Evolutionary conservation across 1,284 basidiomycete species (phyloP), one percentile per base, ranked within the genome.

Genomic region (Vanrija humicola): DNA sequence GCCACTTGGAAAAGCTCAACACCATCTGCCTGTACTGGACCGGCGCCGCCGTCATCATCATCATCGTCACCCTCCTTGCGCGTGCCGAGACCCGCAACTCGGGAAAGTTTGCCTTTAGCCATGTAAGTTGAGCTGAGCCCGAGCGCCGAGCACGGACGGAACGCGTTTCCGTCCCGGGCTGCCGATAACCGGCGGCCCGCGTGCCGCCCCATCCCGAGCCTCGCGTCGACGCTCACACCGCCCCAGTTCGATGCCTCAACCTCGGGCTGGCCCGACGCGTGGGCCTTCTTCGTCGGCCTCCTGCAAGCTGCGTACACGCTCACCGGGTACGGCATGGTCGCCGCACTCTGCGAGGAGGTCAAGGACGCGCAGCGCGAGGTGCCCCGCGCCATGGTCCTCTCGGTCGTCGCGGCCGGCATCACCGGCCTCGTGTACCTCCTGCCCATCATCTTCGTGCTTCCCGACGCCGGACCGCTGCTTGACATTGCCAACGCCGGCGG

Each of bases 21-120:
- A 78, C 72, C 6, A 48, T 76, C 18, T 77, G 75, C 50, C 65
- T 79, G 54, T 79, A 74, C 58, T 79, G 78, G 78, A 78, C 77
- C 6, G 74, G 65, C 16, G 73, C 70, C 2, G 74, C 75, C 3
- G 73, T 77, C 26, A 54, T 80, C 46, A 75, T 80, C 61, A 79
- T 80, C 63, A 76, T 78, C 51, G 64, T 79, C 46, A 72, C 72
- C 2, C 65, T 79, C 5, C 71, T 80, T 15, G 72, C 65, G 7
- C 77, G 73, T 64, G 74, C 77, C 1, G 72, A 73, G 19, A 68
- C 67, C 10, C 72, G 73, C 16, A 70, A 77, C 51, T 74, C 71
- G 38, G 78, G 69, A 28, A 64, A 72, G 38, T 79, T 72, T 54
- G 79, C 72, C 21, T 75, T 75, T 45, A 59, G 64, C 3, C 64